Conservation (phyloP, 2,329 filamentous ascomycete genomes). For the Phialophora verrucosa region DNA sequence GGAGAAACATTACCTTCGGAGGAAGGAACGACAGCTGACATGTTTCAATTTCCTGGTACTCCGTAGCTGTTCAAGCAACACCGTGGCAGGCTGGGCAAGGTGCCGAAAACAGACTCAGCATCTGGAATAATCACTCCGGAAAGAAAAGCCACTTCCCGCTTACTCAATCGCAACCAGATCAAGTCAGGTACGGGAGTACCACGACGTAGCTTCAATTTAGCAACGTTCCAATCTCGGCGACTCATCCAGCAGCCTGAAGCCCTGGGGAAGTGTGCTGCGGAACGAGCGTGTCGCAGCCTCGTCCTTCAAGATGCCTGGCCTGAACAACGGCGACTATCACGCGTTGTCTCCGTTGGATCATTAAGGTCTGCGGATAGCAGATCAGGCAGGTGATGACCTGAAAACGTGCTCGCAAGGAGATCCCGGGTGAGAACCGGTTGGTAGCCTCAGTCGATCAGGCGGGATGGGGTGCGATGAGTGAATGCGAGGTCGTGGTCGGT, state of each 20-base stretch:
- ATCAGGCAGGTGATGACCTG: not conserved
- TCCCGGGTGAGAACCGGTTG: not conserved
- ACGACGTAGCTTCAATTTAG: no score
- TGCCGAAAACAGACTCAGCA: not conserved
- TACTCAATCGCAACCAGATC: not conserved
- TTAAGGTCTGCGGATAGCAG: not conserved
- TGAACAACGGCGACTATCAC: not conserved
- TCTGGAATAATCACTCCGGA: no score
- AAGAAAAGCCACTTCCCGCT: not conserved
- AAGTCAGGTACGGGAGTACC: no score
- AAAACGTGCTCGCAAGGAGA: not conserved
- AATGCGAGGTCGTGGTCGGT: not conserved
- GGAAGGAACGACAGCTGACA: not conserved
- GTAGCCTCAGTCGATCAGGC: no score
- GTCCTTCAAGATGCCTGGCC: not conserved
- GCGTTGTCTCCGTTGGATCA: not conserved
- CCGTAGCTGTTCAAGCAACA: not conserved
- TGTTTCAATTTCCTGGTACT: not conserved
- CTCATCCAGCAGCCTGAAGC: not conserved
- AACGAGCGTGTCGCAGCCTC: slow-evolving; percentile 2
- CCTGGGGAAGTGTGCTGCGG: not conserved
- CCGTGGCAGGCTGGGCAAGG: not conserved
- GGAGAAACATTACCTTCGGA: not conserved
- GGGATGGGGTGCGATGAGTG: no score
- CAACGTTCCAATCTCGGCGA: not conserved